Base-by-base conservation (phyloP, 306 rosid genomes). In the Inga laurina region DNA sequence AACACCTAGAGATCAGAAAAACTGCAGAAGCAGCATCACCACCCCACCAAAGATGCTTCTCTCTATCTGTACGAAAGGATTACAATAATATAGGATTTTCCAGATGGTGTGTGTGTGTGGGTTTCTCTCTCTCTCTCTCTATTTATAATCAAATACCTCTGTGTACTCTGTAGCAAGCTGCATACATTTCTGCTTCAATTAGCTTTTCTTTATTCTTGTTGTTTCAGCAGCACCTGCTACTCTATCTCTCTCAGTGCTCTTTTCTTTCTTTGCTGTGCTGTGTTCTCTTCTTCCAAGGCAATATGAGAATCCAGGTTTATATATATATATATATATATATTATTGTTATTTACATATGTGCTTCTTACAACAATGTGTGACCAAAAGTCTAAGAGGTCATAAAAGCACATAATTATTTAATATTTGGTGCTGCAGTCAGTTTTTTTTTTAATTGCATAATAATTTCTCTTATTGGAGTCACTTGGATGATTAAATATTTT, bases 1-100 rank as follows among this genome's bases (percentile, higher is more conserved):
- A 88, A 69, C 81, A 84, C 87, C 91, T 88, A 22, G 91, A 88
- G 91, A 88, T 88, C 85, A 80, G 91, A 85, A 85, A 88, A 77
- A 79, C 77, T 82, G 86, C 83, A 70, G 79, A 27, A 74, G 78
- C 65, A 81, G 59, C 61, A 54, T 85, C 71, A 84, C 78, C 76
- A 85, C 85, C 86, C 57, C 91, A 83, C 82, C 79, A 74, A 81
- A 84, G 89, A 83, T 88, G 86, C 84, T 84, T 86, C 91, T 79
- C 83, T 88, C 81, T 84, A 73, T 71, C 79, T 86, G 52, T 71
- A 85, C 80, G 61, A 81, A 75, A 75, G 70, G 32, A 84, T 75
- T 88, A 78, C 71, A 81, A 81, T 81, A 88, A 86, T 88, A 62
- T 39, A 44, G 48, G 57, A 32, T 51, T 30, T 81, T 80, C 16